These are phyloP conservation scores for Aquilaria malaccensis DNA, from an alignment of 345 rosid genomes.

Conservation along the genomic window DNA sequence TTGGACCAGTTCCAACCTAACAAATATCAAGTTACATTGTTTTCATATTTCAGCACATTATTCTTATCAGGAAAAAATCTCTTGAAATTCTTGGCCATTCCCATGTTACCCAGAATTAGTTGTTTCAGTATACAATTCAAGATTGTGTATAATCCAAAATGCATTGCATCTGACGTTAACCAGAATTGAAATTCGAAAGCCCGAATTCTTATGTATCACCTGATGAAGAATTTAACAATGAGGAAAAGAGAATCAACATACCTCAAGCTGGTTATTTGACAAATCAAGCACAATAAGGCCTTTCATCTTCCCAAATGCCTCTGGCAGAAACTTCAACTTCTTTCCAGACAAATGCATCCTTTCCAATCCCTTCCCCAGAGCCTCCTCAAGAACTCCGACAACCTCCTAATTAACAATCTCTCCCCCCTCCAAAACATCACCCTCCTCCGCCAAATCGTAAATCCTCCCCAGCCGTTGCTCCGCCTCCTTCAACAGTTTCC, in stretches of 20 bases:
- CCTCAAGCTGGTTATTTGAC: constrained; percentile 73
- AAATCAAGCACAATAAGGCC: constrained; percentile 60
- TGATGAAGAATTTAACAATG: neutral
- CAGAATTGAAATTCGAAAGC: too few species aligned
- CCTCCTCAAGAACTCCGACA: constrained; percentile 48
- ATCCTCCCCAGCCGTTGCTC: constrained; percentile 66
- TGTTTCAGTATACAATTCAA: too few species aligned
- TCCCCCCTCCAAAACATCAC: constrained; percentile 15
- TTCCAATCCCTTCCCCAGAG: constrained; percentile 46
- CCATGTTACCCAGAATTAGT: too few species aligned
- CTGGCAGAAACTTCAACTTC: constrained; percentile 58
- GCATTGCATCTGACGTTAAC: too few species aligned
- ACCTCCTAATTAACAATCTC: constrained; percentile 52
- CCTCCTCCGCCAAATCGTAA: constrained; percentile 47
- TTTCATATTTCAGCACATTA: too few species aligned
- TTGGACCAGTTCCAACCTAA: too few species aligned
- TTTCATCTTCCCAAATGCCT: constrained; percentile 67
- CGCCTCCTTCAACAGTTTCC: constrained; percentile 69
- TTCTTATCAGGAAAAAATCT: too few species aligned
- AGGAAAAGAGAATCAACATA: constrained; percentile 13
- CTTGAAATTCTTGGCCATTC: too few species aligned
- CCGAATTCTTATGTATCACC: too few species aligned
- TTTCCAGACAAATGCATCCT: constrained; percentile 59
- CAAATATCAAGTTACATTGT: too few species aligned
- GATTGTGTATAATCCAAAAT: too few species aligned